Conservation (phyloP, 1,139 yeast species). For the Entelexis paramagnoliae region DNA sequence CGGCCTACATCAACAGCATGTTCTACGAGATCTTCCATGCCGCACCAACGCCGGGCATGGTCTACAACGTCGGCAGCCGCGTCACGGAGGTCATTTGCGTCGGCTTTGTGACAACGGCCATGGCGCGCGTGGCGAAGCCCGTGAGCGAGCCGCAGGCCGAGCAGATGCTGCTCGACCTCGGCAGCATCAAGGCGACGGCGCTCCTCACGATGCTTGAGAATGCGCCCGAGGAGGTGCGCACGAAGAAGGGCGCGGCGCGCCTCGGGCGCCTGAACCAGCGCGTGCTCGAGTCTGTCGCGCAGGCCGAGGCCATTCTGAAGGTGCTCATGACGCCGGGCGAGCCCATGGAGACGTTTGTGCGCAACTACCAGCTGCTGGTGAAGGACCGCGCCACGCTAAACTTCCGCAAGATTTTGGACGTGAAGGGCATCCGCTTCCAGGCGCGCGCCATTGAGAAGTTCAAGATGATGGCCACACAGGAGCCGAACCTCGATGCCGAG, state of each 20-base stretch:
- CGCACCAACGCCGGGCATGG: conserved; percentile 13
- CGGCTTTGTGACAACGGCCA: conserved; percentile 50
- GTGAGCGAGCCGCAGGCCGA: conserved; percentile 64
- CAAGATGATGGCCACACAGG: conserved; percentile 43
- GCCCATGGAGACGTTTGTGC: conserved; percentile 58
- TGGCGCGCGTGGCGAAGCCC: conserved; percentile 44
- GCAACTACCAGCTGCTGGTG: conserved; percentile 54
- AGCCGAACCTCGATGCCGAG: conserved; percentile 38
- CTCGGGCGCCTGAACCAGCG: conserved; percentile 27
- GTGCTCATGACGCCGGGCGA: conserved; percentile 52
- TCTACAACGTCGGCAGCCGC: conserved; percentile 47
- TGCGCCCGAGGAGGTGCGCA: conserved; percentile 32
- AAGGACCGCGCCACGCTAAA: conserved; percentile 56
- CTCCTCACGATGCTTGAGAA: conserved; percentile 37
- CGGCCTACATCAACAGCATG: conserved; percentile 2
- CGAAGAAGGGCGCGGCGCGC: conserved; percentile 20
- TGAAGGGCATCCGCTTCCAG: conserved; percentile 47
- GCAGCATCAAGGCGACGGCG: conserved; percentile 45
- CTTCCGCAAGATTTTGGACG: conserved; percentile 51
- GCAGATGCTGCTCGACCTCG: conserved; percentile 66
- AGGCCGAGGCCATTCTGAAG: conserved; percentile 55
- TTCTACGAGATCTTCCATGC: conserved; percentile 11
- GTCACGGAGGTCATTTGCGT: conserved; percentile 54
- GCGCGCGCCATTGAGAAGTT: conserved; percentile 51
- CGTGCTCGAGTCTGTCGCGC: conserved; percentile 43